Evolutionary conservation across 192 early-diverging fungal genomes (phyloP).

Genomic region (Coemansia javaensis): DNA sequence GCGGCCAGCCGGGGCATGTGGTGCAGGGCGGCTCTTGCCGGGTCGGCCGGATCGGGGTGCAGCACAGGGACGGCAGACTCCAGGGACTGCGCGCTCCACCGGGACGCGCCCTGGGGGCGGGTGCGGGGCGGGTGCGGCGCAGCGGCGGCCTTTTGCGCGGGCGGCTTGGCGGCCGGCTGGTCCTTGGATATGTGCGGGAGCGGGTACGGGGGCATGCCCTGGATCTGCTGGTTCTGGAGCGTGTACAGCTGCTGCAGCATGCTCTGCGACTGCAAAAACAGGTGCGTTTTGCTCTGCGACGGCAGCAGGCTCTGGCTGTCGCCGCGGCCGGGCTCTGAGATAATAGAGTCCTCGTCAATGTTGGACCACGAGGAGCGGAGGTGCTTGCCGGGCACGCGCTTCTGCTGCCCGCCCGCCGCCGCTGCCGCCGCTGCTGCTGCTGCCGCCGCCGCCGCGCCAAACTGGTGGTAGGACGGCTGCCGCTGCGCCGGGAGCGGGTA

Average conservation of each 20-base stretch:
- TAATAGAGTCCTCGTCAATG: slow-evolving; percentile 29
- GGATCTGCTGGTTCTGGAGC: slow-evolving; percentile 40
- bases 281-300: slow-evolving; percentile 5
- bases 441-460: slow-evolving; percentile 1
- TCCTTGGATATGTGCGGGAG: not conserved
- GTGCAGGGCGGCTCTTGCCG: not conserved
- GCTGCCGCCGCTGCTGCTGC: slow-evolving; percentile 1
- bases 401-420: slow-evolving; percentile 1
- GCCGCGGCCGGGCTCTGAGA: slow-evolving; percentile 8
- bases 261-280: slow-evolving; percentile 15
- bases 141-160: not conserved
- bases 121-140: not conserved
- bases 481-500: not conserved
- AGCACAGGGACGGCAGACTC: not conserved
- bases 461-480: slow-evolving; percentile 1
- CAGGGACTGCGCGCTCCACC: slow-evolving; percentile 4
- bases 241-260: slow-evolving; percentile 37
- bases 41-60: not conserved
- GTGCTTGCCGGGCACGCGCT: slow-evolving; percentile 6
- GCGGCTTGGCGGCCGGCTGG: not conserved
- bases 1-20: not conserved
- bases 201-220: slow-evolving; percentile 21
- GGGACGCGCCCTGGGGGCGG: slow-evolving; percentile 2
- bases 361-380: slow-evolving; percentile 43
- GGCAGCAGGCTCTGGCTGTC: slow-evolving; percentile 28